Base-by-base conservation (phyloP, 768 basidiomycete species). In the Pleurotus citrinopileatus region DNA sequence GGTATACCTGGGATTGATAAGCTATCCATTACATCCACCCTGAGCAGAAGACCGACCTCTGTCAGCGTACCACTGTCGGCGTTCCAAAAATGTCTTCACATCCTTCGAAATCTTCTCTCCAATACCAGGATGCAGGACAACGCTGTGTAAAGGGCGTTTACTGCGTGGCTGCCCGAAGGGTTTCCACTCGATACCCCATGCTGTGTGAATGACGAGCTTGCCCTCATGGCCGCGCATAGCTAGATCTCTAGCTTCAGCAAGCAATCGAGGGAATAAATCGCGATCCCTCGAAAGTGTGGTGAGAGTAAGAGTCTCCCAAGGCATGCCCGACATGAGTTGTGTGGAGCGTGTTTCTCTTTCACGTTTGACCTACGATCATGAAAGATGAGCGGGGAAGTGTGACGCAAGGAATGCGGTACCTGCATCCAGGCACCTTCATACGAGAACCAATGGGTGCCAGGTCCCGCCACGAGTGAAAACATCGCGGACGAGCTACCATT, bases 281-380 rank as follows among this genome's bases (percentile, higher is more conserved):
- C 94, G 85, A 67, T 96, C 95, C 42, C 87, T 78, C 13, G 94
- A 96, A 32, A 99, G 81, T 1, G 97, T 87, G 4, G 94, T 99
- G 40, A 99, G 77, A 34, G 87, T 95, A 42, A 98, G 86, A 0
- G 96, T 98, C 70, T 99, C 97, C 94, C 96, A 99, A 55, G 97
- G 97, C 4, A 83, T 82, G 5, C 96, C 95, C 4, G 92, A 89
- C 76, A 89, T 88, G 43, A 94, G 76, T 63, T 94, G 87, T 82
- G 95, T 91, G 25, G 95, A 86, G 59, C 91, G 89, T 19, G 89
- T 90, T 69, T 97, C 94, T 50, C 97, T 84, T 72, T 98, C 95
- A 12, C 97, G 84, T 75, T 92, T 93, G 60, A 98, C 87, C 94
- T 96, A 65, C 17, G 12, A 42, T 37, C 48, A 56, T 38, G 57